Conservation (phyloP, 1,284 basidiomycete species). For the Cutaneotrichosporon dermatis region DNA sequence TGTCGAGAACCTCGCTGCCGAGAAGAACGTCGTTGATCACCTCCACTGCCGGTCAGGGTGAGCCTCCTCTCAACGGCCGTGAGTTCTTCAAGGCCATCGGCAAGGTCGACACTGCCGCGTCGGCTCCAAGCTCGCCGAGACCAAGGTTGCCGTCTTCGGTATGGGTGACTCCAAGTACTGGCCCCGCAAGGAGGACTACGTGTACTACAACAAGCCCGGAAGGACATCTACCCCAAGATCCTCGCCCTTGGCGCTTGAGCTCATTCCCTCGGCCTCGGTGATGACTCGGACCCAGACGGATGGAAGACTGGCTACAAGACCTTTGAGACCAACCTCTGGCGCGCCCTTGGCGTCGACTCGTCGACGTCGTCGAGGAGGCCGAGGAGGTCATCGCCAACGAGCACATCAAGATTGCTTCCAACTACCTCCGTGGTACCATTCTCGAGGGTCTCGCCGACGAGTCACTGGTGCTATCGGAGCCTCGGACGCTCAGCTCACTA, state of each 20-base stretch:
- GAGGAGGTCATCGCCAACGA: constrained; percentile 98
- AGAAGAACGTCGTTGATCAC: constrained; percentile 76
- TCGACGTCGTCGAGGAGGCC: constrained; percentile 87
- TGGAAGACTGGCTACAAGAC: constrained; percentile 91
- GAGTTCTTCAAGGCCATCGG: constrained; percentile 82
- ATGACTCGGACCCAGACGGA: constrained; percentile 97
- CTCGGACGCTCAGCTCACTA: constrained; percentile 90
- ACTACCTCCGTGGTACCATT: constrained; percentile 93
- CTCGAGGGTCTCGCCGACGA: constrained; percentile 82
- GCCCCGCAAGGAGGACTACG: constrained; percentile 92
- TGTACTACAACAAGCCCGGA: constrained; percentile 95
- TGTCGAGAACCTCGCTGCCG: constrained; percentile 59
- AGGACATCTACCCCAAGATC: constrained; percentile 78
- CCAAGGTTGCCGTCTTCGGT: constrained; percentile 80
- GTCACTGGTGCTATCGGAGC: constrained; percentile 82
- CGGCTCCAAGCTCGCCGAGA: constrained; percentile 49
- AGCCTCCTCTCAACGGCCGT: constrained; percentile 93
- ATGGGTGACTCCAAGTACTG: constrained; percentile 99
- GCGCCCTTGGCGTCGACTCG: constrained; percentile 86
- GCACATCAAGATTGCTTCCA: constrained; percentile 97
- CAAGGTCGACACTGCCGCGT: constrained; percentile 56
- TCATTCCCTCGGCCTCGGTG: constrained; percentile 79
- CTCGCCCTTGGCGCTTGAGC: constrained; percentile 69
- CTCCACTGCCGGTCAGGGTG: constrained; percentile 97
- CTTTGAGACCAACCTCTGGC: constrained; percentile 93